Evolutionary conservation across 2,329 filamentous ascomycete species (phyloP).

Genomic region (Bipolaris cookei): DNA sequence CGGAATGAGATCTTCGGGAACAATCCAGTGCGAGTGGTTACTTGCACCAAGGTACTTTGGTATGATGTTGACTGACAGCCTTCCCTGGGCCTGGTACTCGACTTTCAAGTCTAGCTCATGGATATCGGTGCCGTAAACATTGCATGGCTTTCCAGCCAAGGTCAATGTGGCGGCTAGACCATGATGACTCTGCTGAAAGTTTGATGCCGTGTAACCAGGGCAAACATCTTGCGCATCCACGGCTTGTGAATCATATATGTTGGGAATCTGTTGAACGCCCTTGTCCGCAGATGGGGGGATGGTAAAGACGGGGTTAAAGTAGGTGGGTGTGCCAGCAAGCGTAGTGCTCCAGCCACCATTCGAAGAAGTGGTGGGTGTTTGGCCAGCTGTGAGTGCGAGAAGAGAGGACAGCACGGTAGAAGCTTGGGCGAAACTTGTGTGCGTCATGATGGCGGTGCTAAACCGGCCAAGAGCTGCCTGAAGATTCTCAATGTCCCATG

Average conservation of each 20-base stretch:
- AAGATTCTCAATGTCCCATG: conserved; percentile 4
- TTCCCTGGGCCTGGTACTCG: conserved; percentile 68
- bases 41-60: conserved; percentile 67
- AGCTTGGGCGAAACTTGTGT: conserved; percentile 32
- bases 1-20: conserved; percentile 68
- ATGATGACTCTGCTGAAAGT: conserved; percentile 53
- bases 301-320: conserved; percentile 44
- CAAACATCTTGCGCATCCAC: conserved; percentile 68
- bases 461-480: conserved; percentile 18
- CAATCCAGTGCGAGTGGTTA: conserved; percentile 71
- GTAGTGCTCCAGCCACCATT: conserved; percentile 31
- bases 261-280: conserved; percentile 58
- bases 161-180: conserved; percentile 61
- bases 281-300: conserved; percentile 46
- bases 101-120: conserved; percentile 70
- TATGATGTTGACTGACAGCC: conserved; percentile 73
- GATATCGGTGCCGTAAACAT: conserved; percentile 79
- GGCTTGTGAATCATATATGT: conserved; percentile 68
- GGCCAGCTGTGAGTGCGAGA: conserved; percentile 32
- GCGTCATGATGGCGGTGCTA: conserved; percentile 32
- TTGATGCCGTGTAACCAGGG: conserved; percentile 64
- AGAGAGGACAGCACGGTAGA: conserved; percentile 32
- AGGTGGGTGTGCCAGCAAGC: conserved; percentile 38
- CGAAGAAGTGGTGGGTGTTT: conserved; percentile 28
- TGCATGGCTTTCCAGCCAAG: conserved; percentile 65